phyloP scores from a whole-genome alignment of 257 asterid genomes.

The Linaria vulgaris region DNA sequence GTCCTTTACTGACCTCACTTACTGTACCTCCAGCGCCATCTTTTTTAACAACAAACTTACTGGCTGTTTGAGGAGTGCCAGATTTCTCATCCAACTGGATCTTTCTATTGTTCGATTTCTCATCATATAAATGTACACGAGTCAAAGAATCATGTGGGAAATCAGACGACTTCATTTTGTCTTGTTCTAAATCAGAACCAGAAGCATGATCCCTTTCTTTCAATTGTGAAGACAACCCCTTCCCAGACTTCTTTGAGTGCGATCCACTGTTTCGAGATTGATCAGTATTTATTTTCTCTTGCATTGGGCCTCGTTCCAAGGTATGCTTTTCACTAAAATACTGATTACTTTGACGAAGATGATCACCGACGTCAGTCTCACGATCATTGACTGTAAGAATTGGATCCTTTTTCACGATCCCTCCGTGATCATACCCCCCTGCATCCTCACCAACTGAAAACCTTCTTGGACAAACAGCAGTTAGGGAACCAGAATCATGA shows the following conservation, averaged over 20 bases:
- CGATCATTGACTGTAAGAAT: slow-evolving; percentile 36
- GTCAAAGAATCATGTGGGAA: slow-evolving; percentile 44
- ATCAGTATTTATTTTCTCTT: slow-evolving; percentile 38
- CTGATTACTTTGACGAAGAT: slow-evolving; percentile 41
- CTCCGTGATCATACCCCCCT: slow-evolving; percentile 37
- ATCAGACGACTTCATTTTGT: slow-evolving; percentile 43
- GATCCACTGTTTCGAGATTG: slow-evolving; percentile 43
- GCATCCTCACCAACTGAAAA: slow-evolving; percentile 48
- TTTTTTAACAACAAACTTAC: slow-evolving; percentile 48
- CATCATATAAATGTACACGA: slow-evolving; percentile 42
- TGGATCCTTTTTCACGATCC: slow-evolving; percentile 40
- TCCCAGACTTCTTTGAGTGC: slow-evolving; percentile 58
- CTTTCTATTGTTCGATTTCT: slow-evolving; percentile 59
- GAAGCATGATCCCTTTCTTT: slow-evolving; percentile 56
- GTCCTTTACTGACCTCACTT: slow-evolving; percentile 48
- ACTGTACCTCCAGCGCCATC: slow-evolving; percentile 52
- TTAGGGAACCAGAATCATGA: slow-evolving; percentile 44
- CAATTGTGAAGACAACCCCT: slow-evolving; percentile 54
- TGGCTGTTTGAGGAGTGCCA: slow-evolving; percentile 46
- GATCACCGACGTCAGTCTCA: slow-evolving; percentile 32
- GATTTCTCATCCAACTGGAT: slow-evolving; percentile 54
- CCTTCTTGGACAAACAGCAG: slow-evolving; percentile 49
- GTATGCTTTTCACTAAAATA: slow-evolving; percentile 34
- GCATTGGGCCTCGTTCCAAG: slow-evolving; percentile 44
- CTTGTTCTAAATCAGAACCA: slow-evolving; percentile 49